Percentiles rank a stretch among this genome's conserved stretches.
These are phyloP conservation scores for Penicillium thymicola DNA, from an alignment of 2,329 filamentous ascomycete species.

Conservation along the genomic window DNA sequence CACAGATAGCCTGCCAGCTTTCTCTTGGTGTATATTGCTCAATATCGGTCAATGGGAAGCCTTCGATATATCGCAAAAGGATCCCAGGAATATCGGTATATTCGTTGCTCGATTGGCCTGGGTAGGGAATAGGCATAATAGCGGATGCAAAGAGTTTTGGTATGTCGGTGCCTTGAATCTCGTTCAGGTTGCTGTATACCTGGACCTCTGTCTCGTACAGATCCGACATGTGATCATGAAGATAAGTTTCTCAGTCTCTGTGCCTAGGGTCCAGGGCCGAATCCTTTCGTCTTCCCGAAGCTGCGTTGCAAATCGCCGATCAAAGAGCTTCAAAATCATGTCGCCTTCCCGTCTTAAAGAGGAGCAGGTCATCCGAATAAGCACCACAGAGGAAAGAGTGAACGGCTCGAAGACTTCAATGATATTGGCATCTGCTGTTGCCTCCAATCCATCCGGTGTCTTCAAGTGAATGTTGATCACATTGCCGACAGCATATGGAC, in stretches of 20 bases:
- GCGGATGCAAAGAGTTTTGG: constrained; percentile 12
- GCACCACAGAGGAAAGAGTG: constrained; percentile 16
- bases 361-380: constrained; percentile 8
- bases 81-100: constrained; percentile 5
- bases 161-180: constrained; percentile 18
- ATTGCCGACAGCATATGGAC: constrained; percentile 6
- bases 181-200: constrained; percentile 13
- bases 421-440: constrained; percentile 3
- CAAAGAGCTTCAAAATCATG: constrained; percentile 20
- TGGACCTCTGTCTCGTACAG: constrained; percentile 15
- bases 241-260: constrained; percentile 17
- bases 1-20: not conserved
- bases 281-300: constrained; percentile 10
- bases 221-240: constrained; percentile 10
- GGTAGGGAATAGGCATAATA: not conserved
- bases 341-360: constrained; percentile 2
- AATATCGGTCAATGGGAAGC: not conserved
- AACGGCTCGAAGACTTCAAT: constrained; percentile 16
- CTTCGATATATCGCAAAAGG: not conserved
- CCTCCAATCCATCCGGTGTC: not conserved
- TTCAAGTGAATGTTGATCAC: constrained; percentile 2
- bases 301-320: constrained; percentile 17
- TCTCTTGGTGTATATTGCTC: not conserved
- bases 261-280: constrained; percentile 11
- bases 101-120: not conserved